A percentile compares a stretch with the other conserved stretches of the same genome.
Evolutionary conservation across 2,329 filamentous ascomycete species (phyloP).

Genomic region (Bertia moriformis): DNA sequence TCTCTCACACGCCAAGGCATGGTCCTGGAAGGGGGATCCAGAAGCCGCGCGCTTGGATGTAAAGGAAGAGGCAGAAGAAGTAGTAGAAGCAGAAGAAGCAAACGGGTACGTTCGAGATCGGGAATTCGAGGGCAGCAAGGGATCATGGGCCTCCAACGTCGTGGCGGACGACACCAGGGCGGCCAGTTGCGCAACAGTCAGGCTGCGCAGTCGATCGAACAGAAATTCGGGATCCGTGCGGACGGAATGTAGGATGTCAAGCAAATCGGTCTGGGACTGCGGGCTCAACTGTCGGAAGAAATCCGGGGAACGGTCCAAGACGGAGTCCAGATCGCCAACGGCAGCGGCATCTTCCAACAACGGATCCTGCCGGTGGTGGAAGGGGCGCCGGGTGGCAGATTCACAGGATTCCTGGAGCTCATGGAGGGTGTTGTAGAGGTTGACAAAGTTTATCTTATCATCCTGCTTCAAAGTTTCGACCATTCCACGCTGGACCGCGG

Average conservation of each 20-base stretch:
- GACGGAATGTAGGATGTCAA: not conserved
- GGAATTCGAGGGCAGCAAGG: not conserved
- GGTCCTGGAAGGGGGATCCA: conserved; percentile 33
- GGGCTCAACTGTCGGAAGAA: not conserved
- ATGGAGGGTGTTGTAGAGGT: conserved; percentile 23
- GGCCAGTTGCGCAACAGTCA: not conserved
- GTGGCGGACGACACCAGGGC: not conserved
- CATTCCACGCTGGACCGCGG: conserved; percentile 23
- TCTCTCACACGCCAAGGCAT: conserved; percentile 38
- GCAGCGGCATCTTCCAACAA: conserved; percentile 12
- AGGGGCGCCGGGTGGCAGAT: conserved; percentile 14
- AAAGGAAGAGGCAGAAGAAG: not conserved
- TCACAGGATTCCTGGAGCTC: conserved; percentile 25
- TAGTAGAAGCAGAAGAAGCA: not conserved
- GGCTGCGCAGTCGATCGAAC: not conserved
- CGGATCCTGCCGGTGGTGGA: conserved; percentile 17
- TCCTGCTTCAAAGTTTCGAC: conserved; percentile 26
- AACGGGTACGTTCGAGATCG: not conserved
- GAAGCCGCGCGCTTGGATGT: no score
- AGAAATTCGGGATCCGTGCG: not conserved
- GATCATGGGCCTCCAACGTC: not conserved
- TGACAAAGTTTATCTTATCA: conserved; percentile 25
- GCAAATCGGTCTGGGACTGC: not conserved
- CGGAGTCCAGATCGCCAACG: conserved; percentile 1
- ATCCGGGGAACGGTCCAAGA: not conserved